A percentile compares a stretch with the other conserved stretches of the same genome.
Conservation (phyloP, 179 eudicot genomes). For the Heliamphora pulchella region DNA sequence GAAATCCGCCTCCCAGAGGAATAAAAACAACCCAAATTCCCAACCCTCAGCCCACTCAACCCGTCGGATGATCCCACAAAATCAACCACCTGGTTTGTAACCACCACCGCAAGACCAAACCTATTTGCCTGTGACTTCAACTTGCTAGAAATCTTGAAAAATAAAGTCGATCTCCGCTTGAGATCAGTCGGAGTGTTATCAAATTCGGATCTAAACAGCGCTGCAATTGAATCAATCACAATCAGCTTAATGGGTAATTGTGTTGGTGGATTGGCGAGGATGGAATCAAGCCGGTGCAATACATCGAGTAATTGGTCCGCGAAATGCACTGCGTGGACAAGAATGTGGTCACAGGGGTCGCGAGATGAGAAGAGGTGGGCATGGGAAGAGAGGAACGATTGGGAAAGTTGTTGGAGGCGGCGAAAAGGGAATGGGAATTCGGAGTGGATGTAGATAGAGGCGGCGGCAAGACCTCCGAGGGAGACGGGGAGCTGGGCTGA, state of each 20-base stretch:
- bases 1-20: slow-evolving; percentile 77
- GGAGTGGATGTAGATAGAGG: slow-evolving; percentile 65
- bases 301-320: slow-evolving; percentile 75
- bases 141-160: slow-evolving; percentile 61
- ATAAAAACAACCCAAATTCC: slow-evolving; percentile 50
- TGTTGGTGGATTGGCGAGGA: slow-evolving; percentile 24
- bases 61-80: slow-evolving; percentile 37
- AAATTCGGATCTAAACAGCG: slow-evolving; percentile 64
- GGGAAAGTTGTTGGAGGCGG: slow-evolving; percentile 60
- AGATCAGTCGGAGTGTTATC: slow-evolving; percentile 55
- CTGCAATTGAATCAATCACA: slow-evolving; percentile 82
- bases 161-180: slow-evolving; percentile 51
- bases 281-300: slow-evolving; percentile 48
- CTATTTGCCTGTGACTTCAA: slow-evolving; percentile 47
- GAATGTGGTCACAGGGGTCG: slow-evolving; percentile 43
- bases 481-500: slow-evolving; percentile 60
- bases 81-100: slow-evolving; percentile 85
- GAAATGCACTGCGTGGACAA: slow-evolving; percentile 34
- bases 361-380: slow-evolving; percentile 18
- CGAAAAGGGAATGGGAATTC: slow-evolving; percentile 79
- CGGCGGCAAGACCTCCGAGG: slow-evolving; percentile 51
- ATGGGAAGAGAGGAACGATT: slow-evolving; percentile 25
- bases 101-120: slow-evolving; percentile 69
- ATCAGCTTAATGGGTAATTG: slow-evolving; percentile 44
- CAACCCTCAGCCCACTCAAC: slow-evolving; percentile 43